Base-by-base conservation (phyloP, 768 basidiomycete species). In the Pisolithus sp. region DNA sequence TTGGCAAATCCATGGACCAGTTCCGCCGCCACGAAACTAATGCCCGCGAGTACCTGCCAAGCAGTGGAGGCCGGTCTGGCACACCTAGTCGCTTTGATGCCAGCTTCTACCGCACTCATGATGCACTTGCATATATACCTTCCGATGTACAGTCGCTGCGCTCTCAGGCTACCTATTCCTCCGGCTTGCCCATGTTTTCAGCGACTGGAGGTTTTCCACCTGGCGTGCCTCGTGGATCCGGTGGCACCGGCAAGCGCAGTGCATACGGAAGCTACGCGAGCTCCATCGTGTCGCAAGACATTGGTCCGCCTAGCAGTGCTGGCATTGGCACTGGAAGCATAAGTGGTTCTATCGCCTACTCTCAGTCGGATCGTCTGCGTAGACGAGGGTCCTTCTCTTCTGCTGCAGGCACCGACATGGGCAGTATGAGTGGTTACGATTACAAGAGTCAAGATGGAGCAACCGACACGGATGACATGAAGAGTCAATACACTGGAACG, bases 41-140 rank as follows among this genome's bases (percentile, higher is more conserved):
- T 59, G 94, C 94, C 1, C 81, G 85, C 49, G 96, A 99, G 59
- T 92, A 79, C 59, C 68, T 84, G 46, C 64, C 68, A 2, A 59
- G 20, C 50, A 57, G 71, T 41, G 59, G 74, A 31, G 73, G 73
- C 49, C 81, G 87, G 53, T 90, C 90, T 30, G 93, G 93, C 28
- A 90, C 93, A 5, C 90, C 93, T 4, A 93, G 90, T 62, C 89
- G 93, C 52, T 98, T 97, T 70, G 95, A 98, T 68, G 79, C 93
- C 41, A 85, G 86, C 64, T 98, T 96, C 76, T 98, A 93, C 69
- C 84, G 93, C 53, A 91, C 91, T 0, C 93, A 97, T 68, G 94
- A 97, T 64, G 83, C 93, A 0, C 77, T 94, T 49, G 86, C 89
- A 5, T 94, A 94, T 67, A 95, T 97, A 57, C 93, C 93, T 2